These are phyloP conservation scores for Fusarium setosum DNA, from an alignment of 2,329 filamentous ascomycete genomes.

Conservation along the genomic window DNA sequence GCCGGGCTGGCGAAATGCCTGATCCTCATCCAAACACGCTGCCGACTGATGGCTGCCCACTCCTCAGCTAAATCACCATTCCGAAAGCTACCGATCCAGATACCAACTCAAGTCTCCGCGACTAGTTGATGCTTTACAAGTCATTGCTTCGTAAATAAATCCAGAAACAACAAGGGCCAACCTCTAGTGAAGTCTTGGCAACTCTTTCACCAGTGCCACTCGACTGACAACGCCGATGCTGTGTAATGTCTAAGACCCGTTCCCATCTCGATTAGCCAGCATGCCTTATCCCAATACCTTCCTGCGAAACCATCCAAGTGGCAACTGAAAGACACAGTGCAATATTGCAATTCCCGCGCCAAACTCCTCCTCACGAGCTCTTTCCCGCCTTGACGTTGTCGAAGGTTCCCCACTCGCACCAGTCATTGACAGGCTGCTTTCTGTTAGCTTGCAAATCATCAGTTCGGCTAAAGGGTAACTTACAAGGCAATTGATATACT, in stretches of 20 bases:
- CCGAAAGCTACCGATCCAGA: constrained; percentile 1
- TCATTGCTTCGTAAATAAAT: constrained; percentile 34
- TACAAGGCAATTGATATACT: constrained; percentile 92
- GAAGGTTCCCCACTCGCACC: constrained; percentile 68
- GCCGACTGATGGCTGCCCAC: neutral
- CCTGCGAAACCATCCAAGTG: constrained; percentile 1
- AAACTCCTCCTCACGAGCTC: neutral
- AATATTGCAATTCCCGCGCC: neutral
- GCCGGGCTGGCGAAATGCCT: constrained; percentile 16
- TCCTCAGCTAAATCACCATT: neutral
- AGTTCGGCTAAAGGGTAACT: constrained; percentile 55
- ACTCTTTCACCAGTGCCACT: constrained; percentile 15
- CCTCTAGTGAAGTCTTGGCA: constrained; percentile 1
- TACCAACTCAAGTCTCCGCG: neutral
- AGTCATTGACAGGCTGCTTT: constrained; percentile 70
- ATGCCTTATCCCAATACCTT: constrained; percentile 21
- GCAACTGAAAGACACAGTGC: neutral
- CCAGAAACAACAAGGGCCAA: constrained; percentile 3
- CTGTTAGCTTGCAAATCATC: constrained; percentile 36
- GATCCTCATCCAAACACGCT: constrained; percentile 2
- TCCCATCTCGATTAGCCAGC: constrained; percentile 11
- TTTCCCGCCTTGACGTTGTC: constrained; percentile 25
- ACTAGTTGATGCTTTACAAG: neutral
- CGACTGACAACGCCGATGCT: constrained; percentile 49
- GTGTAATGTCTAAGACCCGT: constrained; percentile 40